phyloP scores from a whole-genome alignment of 129 eudicot genomes.

The Logfia minima region DNA sequence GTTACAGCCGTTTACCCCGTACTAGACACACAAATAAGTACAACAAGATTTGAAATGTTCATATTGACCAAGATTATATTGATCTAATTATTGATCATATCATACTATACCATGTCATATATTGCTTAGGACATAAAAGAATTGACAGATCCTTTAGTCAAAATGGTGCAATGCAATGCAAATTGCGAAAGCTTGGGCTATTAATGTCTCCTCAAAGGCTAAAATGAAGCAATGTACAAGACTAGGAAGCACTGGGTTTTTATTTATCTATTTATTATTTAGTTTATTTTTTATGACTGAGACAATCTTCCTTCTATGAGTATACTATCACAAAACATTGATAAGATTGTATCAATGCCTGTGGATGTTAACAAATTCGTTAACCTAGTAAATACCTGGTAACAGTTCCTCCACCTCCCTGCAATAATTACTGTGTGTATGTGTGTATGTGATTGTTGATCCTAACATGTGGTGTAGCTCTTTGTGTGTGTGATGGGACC shows the following conservation, averaged over 20 bases:
- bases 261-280: too few relatives aligned
- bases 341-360: neutral
- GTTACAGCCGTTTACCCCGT: neutral
- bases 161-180: neutral
- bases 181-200: neutral
- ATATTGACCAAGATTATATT: neutral
- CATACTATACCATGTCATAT: neutral
- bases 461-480: too few relatives aligned
- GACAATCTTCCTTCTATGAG: neutral
- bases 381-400: neutral
- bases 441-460: too few relatives aligned
- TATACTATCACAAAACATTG: neutral
- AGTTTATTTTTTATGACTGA: neutral
- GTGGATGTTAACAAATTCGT: neutral
- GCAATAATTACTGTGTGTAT: neutral
- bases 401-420: neutral
- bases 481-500: too few relatives aligned
- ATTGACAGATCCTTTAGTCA: neutral
- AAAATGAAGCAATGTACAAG: neutral
- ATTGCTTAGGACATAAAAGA: constrained; percentile 8
- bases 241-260: neutral
- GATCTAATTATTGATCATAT: neutral
- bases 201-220: neutral
- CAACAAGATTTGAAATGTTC: neutral
- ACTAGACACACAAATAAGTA: neutral